Conservation (phyloP, 129 eudicot species). For the Calendula officinalis region DNA sequence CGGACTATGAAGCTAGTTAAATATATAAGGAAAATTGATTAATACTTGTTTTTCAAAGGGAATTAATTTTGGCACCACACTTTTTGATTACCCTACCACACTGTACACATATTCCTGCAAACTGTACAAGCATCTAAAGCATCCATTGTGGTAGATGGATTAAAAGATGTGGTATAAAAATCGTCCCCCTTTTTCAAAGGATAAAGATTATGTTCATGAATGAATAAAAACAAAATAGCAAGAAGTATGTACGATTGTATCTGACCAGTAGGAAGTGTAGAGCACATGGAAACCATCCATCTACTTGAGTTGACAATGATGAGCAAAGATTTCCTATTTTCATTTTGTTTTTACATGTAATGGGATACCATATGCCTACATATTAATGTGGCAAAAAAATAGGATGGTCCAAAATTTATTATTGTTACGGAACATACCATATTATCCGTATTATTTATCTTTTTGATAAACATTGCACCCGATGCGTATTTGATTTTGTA, state of each 20-base stretch:
- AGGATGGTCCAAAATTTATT: conserved; percentile 26
- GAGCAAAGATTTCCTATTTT: conserved; percentile 13
- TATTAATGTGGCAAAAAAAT: conserved; percentile 29
- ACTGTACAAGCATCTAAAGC: no score
- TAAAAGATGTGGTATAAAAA: no score
- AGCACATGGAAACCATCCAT: conserved; percentile 32
- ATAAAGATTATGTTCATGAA: not conserved
- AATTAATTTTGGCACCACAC: no score
- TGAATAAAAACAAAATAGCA: not conserved
- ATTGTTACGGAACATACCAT: conserved; percentile 15
- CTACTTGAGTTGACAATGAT: conserved; percentile 28
- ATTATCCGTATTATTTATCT: conserved; percentile 1
- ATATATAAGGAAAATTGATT: no score
- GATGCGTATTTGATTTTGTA: no score
- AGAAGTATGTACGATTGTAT: not conserved
- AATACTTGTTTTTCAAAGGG: no score
- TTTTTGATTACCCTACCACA: no score
- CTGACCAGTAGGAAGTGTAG: conserved; percentile 2
- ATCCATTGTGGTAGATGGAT: no score
- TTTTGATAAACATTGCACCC: not conserved
- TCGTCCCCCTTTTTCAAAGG: no score
- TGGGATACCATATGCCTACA: conserved; percentile 29
- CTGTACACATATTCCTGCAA: no score
- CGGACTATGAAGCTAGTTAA: no score
- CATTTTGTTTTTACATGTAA: conserved; percentile 23